Base-by-base conservation (phyloP, 495 filamentous ascomycete species). In the Chlorociboria aeruginascens region DNA sequence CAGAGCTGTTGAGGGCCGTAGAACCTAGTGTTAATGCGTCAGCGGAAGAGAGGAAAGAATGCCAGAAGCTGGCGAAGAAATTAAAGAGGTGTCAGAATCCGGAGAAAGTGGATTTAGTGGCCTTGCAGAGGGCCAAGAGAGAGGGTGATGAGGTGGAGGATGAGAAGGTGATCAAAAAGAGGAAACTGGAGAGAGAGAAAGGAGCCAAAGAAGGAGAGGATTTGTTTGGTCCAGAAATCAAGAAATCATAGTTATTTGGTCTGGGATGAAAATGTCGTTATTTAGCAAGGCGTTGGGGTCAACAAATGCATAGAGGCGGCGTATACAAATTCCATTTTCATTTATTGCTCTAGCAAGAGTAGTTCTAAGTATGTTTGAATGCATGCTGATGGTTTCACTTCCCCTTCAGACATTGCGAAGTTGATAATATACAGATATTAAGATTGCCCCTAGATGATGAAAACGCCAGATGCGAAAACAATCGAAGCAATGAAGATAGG, bases 11-110 rank as follows among this genome's bases (percentile, higher is more conserved):
- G 40, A 59, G 68, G 31, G 31, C 40, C 6, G 40, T 59, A 6
- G 41, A 48, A 10, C 45, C 56, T 40, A 50, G 12, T 35, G 38
- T 36, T 8, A 35, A 49, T 7, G 9, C 45, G 9, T 45, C 51
- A 29, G 17, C 34, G 7, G 47, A 52, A 43, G 53, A 68, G 32
- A 67, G 67, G 51, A 61, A 61, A 28, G 66, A 65, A 20, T 54
- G 72, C 34, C 71, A 72, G 37, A 75, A 65, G 32, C 56, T 90
- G 8, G 73, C 69, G 16, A 86, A 81, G 65, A 93, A 92, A 64
- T 68, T 93, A 11, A 77, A 76, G 36, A 79, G 81, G 48, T 94
- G 88, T 61, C 76, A 81, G 47, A 86, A 93, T 54, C 85, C 86
- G 1, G 72, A 76, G 32, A 74, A 79, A 37, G 71, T 66, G 43